Conservation (phyloP, 805 yeast species). For the Hyphopichia homilentoma region DNA sequence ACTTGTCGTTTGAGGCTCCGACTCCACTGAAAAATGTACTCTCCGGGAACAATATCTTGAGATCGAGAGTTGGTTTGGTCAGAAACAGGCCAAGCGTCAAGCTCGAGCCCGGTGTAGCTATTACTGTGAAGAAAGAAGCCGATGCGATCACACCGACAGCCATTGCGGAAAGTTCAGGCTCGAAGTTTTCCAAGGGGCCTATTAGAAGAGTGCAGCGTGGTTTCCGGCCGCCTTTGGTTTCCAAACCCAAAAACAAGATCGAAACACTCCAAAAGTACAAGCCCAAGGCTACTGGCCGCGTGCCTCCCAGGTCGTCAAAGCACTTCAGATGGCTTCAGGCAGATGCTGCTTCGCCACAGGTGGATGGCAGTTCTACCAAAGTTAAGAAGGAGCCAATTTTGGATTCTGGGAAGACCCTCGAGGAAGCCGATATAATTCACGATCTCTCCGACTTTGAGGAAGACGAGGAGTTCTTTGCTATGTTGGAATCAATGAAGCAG, state of each 20-base stretch:
- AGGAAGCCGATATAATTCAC: slow-evolving; percentile 15
- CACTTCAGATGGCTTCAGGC: slow-evolving; percentile 6
- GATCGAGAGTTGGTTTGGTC: background rate
- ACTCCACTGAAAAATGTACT: background rate
- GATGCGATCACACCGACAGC: too few relatives aligned
- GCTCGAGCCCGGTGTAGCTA: background rate
- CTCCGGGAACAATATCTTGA: background rate
- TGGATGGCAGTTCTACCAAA: background rate
- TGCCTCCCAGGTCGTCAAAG: slow-evolving; percentile 5
- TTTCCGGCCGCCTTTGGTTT: too few relatives aligned
- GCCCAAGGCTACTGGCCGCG: slow-evolving; percentile 4
- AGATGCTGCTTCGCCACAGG: background rate
- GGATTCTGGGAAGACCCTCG: slow-evolving; percentile 2
- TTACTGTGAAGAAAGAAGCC: too few relatives aligned
- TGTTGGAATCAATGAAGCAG: slow-evolving; percentile 7
- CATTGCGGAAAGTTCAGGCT: background rate
- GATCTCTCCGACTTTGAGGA: slow-evolving; percentile 20
- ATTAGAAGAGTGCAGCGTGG: too few relatives aligned
- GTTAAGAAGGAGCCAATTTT: slow-evolving; percentile 3
- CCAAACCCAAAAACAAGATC: too few relatives aligned
- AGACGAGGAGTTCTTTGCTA: slow-evolving; percentile 11
- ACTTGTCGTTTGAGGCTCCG: background rate
- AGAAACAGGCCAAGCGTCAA: background rate
- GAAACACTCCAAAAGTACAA: background rate
- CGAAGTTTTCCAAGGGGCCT: too few relatives aligned